Conservation (phyloP, 106 monocot genomes). For the Hemerocallis citrina region DNA sequence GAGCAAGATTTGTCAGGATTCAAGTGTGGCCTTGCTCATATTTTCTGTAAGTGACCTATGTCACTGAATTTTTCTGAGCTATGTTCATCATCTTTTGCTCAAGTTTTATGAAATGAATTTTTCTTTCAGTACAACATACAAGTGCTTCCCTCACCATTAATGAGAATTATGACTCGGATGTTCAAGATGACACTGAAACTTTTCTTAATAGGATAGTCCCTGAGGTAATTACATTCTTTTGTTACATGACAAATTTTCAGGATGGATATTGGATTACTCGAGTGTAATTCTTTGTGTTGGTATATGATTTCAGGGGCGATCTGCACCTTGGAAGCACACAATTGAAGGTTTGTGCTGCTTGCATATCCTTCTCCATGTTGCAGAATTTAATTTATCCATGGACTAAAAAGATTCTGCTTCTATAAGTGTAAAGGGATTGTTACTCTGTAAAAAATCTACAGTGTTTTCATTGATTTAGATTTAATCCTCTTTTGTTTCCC, state of each 20-base stretch:
- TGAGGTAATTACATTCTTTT: slow-evolving; percentile 42
- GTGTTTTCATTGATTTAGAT: too few relatives aligned
- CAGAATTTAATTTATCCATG: too few relatives aligned
- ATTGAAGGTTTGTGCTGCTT: slow-evolving; percentile 58
- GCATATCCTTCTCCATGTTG: background rate
- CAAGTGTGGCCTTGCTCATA: slow-evolving; percentile 89
- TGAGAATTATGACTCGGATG: slow-evolving; percentile 98
- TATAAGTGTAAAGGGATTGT: too few relatives aligned
- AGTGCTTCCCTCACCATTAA: slow-evolving; percentile 98
- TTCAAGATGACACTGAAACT: slow-evolving; percentile 91
- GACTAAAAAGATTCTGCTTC: too few relatives aligned
- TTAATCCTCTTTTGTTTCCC: too few relatives aligned
- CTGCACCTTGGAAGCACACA: slow-evolving; percentile 98
- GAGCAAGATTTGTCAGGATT: slow-evolving; percentile 75
- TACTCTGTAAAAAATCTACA: too few relatives aligned
- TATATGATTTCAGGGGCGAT: slow-evolving; percentile 54
- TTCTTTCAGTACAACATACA: slow-evolving; percentile 84
- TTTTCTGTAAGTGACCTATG: slow-evolving; percentile 70
- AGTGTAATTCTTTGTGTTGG: background rate
- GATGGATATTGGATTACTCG: too few relatives aligned
- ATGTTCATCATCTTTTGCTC: background rate
- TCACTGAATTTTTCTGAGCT: background rate
- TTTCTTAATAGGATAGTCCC: slow-evolving; percentile 86
- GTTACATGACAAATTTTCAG: background rate
- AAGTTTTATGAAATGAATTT: slow-evolving; percentile 1